Evolutionary conservation across 225 moss, liverwort and hornwort species (phyloP), one percentile per base, ranked within the genome.

Genomic region (Polytrichum commune): DNA sequence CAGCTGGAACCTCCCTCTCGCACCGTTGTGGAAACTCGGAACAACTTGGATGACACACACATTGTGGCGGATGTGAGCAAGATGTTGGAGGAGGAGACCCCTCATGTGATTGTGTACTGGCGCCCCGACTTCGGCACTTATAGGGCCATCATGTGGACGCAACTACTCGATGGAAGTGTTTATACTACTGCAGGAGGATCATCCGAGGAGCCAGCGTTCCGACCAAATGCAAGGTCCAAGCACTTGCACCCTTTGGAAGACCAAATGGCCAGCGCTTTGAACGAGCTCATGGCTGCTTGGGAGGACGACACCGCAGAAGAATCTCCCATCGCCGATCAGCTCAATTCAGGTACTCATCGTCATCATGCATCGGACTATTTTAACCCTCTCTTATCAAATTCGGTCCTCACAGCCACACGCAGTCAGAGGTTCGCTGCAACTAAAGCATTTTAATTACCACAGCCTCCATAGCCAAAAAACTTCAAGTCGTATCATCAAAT

Each of bases 101-200:
- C 89, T 38, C 75, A 91, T 68, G 56, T 86, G 0, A 70, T 86
- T 29, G 75, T 55, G 54, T 73, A 38, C 30, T 91, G 91, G 91
- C 69, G 80, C 57, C 91, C 89, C 5, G 91, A 91, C 57, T 80
- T 81, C n/a, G 76, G 76, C 20, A 66, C 5, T 25, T 91, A 81
- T 18, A 80, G 78, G 73, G 56, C 76, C 29, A 2, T 69, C n/a
- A 58, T 63, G 64, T 86, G 33, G 68, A 84, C 67, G 66, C 85
- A 76, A 60, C 73, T 88, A 24, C 24, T 57, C 13, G 28, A 19
- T 8, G 77, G 65, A 1, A 46, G 46, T 46, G 46, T 13, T 46
- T 46, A 46, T 16, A 46, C 13, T 46, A 13, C 46, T 46, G 46
- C 4, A 0, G 13, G 46, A 16, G 81, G 74, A 4, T 16, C 46